Conservation (phyloP, 192 early-diverging fungal genomes). For the Entomortierella chlamydospora region DNA sequence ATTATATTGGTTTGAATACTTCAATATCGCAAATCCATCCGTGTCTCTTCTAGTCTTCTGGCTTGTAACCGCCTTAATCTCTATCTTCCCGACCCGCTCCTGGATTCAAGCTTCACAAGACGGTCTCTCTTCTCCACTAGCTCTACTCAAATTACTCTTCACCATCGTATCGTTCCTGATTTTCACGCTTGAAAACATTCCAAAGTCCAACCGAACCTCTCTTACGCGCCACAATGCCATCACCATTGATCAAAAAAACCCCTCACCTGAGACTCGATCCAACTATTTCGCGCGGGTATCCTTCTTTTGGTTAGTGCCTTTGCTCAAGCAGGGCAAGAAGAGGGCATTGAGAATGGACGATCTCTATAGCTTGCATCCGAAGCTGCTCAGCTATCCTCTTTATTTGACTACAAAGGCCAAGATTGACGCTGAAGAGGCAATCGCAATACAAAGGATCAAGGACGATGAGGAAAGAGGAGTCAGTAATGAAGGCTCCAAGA, state of each 20-base stretch:
- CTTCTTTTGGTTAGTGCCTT: constrained; percentile 52
- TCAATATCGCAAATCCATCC: constrained; percentile 27
- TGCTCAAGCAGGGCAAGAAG: constrained; percentile 40
- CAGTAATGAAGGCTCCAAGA: neutral
- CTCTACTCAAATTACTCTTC: constrained; percentile 21
- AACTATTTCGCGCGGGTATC: constrained; percentile 45
- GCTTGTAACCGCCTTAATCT: constrained; percentile 13
- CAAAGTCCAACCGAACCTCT: constrained; percentile 23
- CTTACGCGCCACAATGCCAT: constrained; percentile 13
- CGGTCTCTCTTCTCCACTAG: constrained; percentile 10
- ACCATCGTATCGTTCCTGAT: constrained; percentile 20
- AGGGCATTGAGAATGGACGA: constrained; percentile 40
- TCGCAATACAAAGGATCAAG: neutral
- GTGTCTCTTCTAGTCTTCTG: constrained; percentile 12
- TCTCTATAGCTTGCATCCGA: constrained; percentile 33
- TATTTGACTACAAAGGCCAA: constrained; percentile 31
- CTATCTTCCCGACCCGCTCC: constrained; percentile 18
- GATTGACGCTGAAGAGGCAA: constrained; percentile 31
- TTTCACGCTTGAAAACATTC: constrained; percentile 14
- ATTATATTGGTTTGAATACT: constrained; percentile 20
- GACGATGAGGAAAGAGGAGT: neutral
- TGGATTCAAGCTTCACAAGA: constrained; percentile 13
- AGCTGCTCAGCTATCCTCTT: constrained; percentile 34
- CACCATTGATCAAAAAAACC: constrained; percentile 10
- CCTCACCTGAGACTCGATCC: constrained; percentile 26